Percentiles rank a stretch among this genome's conserved stretches.
Conservation (phyloP, 148 eudicot species). For the Pharnaceum exiguum region DNA sequence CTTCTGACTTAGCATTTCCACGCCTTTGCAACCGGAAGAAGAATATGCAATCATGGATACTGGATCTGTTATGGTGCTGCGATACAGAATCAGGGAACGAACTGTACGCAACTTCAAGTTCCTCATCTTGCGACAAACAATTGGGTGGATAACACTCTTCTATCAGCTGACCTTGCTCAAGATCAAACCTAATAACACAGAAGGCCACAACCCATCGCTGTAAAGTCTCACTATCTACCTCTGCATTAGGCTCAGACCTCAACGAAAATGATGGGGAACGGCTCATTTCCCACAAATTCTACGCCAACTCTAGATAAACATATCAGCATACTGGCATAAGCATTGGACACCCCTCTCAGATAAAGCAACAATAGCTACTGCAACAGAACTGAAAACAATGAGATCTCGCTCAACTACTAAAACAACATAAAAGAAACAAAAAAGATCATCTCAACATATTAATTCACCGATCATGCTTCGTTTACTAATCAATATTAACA, state of each 20-base stretch:
- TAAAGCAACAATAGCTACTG: no score
- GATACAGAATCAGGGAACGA: constrained; percentile 97
- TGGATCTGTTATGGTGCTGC: constrained; percentile 73
- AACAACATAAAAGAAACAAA: no score
- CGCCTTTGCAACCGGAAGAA: constrained; percentile 73
- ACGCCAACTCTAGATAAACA: constrained; percentile 20
- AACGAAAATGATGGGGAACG: constrained; percentile 70
- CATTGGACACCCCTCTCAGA: no score
- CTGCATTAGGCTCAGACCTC: constrained; percentile 42
- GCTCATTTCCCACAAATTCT: constrained; percentile 60
- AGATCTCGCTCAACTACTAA: no score
- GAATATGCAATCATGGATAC: constrained; percentile 90
- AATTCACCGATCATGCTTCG: no score
- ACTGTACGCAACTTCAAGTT: constrained; percentile 75
- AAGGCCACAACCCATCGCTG: constrained; percentile 77
- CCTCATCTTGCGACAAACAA: constrained; percentile 71
- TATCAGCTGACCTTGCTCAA: constrained; percentile 92
- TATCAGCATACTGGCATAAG: constrained; percentile 24
- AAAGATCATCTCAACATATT: no score
- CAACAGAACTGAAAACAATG: no score
- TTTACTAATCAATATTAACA: no score
- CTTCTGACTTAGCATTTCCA: constrained; percentile 11
- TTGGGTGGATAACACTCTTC: constrained; percentile 84
- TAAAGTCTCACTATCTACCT: constrained; percentile 58
- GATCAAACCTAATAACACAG: constrained; percentile 87